These are phyloP conservation scores for Aphanomyces invadans DNA, from an alignment of 352 stramenopile species.

Conservation along the genomic window DNA sequence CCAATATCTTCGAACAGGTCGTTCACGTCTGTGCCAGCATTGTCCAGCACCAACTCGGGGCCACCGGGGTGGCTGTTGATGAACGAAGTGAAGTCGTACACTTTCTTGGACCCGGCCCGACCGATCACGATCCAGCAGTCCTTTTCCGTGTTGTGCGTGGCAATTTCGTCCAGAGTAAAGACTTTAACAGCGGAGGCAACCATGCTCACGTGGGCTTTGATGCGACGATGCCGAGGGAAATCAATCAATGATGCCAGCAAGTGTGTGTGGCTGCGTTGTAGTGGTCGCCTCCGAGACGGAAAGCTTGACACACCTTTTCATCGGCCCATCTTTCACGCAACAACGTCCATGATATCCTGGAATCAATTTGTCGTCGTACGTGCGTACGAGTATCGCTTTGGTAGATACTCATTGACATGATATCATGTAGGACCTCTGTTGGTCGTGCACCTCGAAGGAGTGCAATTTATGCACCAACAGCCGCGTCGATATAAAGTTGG, in stretches of 20 bases:
- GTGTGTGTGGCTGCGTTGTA: no score
- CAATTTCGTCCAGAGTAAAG: slow-evolving; percentile 92
- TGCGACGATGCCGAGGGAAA: neutral
- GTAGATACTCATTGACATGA: no score
- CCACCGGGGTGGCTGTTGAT: slow-evolving; percentile 98
- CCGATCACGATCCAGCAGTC: slow-evolving; percentile 86
- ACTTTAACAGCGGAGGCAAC: slow-evolving; percentile 32
- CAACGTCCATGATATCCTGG: no score
- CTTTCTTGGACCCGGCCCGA: slow-evolving; percentile 69
- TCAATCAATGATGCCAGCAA: neutral
- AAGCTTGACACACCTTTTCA: no score
- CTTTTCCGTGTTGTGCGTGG: slow-evolving; percentile 68
- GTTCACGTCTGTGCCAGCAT: slow-evolving; percentile 88
- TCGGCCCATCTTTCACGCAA: no score
- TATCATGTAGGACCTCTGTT: no score
- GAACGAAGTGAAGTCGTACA: slow-evolving; percentile 98
- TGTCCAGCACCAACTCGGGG: slow-evolving; percentile 94
- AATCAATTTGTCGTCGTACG: no score
- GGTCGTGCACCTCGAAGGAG: no score
- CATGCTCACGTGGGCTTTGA: neutral
- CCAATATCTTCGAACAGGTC: slow-evolving; percentile 96
- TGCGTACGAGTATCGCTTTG: no score
- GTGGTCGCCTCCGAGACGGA: no score
- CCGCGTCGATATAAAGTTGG: neutral
- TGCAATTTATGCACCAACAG: neutral